phyloP scores from a whole-genome alignment of 371 early-diverging fungal genomes.

The Lichtheimia ramosa region DNA sequence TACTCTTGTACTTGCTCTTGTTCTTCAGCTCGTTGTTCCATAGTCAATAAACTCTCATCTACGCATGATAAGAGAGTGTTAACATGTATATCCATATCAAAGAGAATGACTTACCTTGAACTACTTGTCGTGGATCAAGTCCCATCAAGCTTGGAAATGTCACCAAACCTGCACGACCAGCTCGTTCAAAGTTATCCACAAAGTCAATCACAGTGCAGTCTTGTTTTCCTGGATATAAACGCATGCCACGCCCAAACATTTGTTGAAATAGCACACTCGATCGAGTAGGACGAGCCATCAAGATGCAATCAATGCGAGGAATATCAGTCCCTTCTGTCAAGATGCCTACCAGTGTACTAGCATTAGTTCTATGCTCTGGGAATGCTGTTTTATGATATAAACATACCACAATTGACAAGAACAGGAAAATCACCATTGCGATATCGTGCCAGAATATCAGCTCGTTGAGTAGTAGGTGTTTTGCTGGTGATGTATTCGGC shows the following conservation, averaged over 20 bases:
- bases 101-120: conserved; percentile 23
- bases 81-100: conserved; percentile 4
- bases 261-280: conserved; percentile 85
- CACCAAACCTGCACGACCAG: conserved; percentile 43
- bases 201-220: conserved; percentile 89
- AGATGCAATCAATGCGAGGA: conserved; percentile 83
- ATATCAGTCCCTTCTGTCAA: conserved; percentile 90
- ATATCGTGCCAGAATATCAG: conserved; percentile 61
- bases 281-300: conserved; percentile 88
- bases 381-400: not conserved
- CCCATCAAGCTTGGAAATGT: conserved; percentile 74
- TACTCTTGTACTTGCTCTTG: not conserved
- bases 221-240: conserved; percentile 63
- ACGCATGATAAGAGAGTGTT: not conserved
- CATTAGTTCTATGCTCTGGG: not conserved
- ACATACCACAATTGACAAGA: conserved; percentile 82
- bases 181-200: conserved; percentile 61
- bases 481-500: conserved; percentile 69
- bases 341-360: conserved; percentile 34
- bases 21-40: conserved; percentile 11
- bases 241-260: conserved; percentile 94
- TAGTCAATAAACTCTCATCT: conserved; percentile 19
- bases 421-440: conserved; percentile 70
- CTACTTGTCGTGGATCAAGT: conserved; percentile 44
- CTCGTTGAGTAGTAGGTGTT: conserved; percentile 56